Conservation (phyloP, 1,284 basidiomycete genomes). For the Laetiporus sulphureus region DNA sequence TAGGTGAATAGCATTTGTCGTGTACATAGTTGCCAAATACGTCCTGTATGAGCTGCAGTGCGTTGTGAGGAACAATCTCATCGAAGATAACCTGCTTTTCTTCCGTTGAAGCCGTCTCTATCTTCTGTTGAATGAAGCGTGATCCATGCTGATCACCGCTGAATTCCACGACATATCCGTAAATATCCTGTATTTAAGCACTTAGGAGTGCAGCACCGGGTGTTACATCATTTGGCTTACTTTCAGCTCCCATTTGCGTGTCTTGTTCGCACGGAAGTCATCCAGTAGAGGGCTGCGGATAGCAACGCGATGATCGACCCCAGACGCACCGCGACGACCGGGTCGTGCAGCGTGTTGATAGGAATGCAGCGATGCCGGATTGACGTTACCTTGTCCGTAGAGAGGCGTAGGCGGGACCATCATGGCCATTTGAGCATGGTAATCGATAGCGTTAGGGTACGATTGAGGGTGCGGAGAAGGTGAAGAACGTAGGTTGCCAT, state of each 20-base stretch:
- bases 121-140: constrained; percentile 83
- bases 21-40: constrained; percentile 96
- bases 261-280: constrained; percentile 79
- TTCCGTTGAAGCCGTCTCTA: constrained; percentile 70
- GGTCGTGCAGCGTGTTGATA: constrained; percentile 32
- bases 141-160: constrained; percentile 93
- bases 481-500: constrained; percentile 33
- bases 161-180: constrained; percentile 87
- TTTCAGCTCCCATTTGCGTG: constrained; percentile 73
- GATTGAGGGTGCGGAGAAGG: constrained; percentile 36
- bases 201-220: constrained; percentile 13
- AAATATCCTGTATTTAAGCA: constrained; percentile 60
- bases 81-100: constrained; percentile 83
- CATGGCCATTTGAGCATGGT: constrained; percentile 39
- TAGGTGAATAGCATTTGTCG: constrained; percentile 9
- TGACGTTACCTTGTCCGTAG: constrained; percentile 25
- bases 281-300: constrained; percentile 72
- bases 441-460: constrained; percentile 41
- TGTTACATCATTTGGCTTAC: constrained; percentile 31
- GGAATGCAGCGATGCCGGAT: constrained; percentile 26
- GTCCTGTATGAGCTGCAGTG: constrained; percentile 82
- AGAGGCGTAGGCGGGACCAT: constrained; percentile 38
- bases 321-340: constrained; percentile 32
- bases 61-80: constrained; percentile 79
- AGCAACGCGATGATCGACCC: constrained; percentile 21